Conservation (phyloP, 441 rosid genomes). For the Kokia cookei region DNA sequence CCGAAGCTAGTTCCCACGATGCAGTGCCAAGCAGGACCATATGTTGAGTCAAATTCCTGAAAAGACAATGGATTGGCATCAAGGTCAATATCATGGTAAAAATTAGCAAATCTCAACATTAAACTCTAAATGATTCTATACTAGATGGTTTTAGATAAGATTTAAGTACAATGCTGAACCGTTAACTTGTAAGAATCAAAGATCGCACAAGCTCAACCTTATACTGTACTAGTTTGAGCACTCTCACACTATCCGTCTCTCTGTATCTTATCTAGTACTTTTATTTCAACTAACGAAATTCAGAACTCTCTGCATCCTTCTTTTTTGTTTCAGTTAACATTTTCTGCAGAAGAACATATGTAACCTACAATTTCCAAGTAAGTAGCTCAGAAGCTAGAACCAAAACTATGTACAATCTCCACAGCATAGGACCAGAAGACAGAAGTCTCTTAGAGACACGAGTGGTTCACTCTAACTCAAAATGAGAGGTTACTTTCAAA, state of each 20-base stretch:
- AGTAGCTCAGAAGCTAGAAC: not conserved
- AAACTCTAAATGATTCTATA: not conserved
- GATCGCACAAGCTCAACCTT: not conserved
- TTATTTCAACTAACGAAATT: not conserved
- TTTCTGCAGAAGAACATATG: not conserved
- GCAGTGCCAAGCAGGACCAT: conserved; percentile 99
- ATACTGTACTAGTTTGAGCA: not conserved
- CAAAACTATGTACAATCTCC: not conserved
- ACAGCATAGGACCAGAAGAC: not conserved
- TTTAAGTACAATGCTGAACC: not conserved
- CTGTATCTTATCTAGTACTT: not conserved
- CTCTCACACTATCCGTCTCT: not conserved
- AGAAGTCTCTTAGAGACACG: not conserved
- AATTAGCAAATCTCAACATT: not conserved
- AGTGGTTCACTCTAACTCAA: not conserved
- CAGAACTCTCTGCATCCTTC: not conserved
- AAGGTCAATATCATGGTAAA: not conserved
- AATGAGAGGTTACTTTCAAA: not conserved
- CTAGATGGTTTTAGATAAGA: not conserved
- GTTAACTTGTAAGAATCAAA: not conserved
- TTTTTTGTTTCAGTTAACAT: not conserved
- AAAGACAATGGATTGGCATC: conserved; percentile 8
- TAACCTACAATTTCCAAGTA: not conserved
- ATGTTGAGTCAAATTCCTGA: conserved; percentile 86
- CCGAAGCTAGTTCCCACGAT: conserved; percentile 97